Base-by-base conservation (phyloP, 2,329 filamentous ascomycete species). In the Teratosphaeria nubilosa region DNA sequence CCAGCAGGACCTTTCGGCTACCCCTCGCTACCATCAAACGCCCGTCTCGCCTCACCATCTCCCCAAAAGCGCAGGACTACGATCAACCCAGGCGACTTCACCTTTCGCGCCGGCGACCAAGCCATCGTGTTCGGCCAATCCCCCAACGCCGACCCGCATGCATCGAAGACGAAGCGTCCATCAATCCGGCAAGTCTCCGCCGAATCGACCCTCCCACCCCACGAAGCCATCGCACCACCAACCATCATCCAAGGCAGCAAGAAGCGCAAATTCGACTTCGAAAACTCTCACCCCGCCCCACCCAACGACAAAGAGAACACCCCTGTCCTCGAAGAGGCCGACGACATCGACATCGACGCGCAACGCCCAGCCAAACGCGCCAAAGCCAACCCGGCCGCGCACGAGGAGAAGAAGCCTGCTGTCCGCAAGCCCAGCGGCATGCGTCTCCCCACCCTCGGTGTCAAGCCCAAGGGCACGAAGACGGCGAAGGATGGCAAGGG, bases 171-270 rank as follows among this genome's bases (percentile, higher is more conserved):
- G 20, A 76, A 76, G 58, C 72, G 63, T 5, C 58, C 60, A 9
- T 58, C 75, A 57, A 77, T 79, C 24, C 71, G 76, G 45, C 73
- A 73, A 64, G 77, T 77, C 61, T 73, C 76, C 57, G 70, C 70
- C 14, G 68, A 70, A 14, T 53, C 63, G 62, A 72, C 62, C 20
- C 48, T 53, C 20, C 24, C 53, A 3, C 48, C 56, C 16, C 10
- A 45, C 1, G 13, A 24, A 0, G 41, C 20, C 27, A 5, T 13
- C 5, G 16, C 37, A 7, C 59, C 61, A 63, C 58, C 59, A 27
- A 56, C 64, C 30, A 60, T 57, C 30, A 60, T 57, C 6, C 60
- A 56, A 11, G 67, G 66, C 20, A 69, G 63, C 57, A 77, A 75
- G 66, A 78, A 78, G 68, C 73, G 77, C 59, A 78, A 77, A 65